phyloP scores from a whole-genome alignment of 2,329 filamentous ascomycete species.

The Pestalotiopsis sp. region DNA sequence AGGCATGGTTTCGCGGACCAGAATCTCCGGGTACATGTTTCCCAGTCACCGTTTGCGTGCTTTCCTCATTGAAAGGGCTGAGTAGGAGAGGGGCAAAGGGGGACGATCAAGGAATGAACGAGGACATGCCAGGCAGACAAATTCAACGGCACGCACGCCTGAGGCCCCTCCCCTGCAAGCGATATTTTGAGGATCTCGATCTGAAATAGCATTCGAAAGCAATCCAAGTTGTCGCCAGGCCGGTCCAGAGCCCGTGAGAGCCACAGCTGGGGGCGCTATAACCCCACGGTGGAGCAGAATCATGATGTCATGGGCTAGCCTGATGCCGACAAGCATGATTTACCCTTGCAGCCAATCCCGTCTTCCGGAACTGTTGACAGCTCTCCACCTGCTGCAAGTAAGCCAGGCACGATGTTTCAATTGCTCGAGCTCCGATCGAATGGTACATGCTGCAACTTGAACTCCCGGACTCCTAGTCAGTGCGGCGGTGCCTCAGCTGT shows the following conservation, averaged over 20 bases:
- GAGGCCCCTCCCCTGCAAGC: background rate
- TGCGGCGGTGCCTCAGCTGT: background rate
- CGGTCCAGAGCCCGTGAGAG: background rate
- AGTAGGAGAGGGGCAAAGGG: background rate
- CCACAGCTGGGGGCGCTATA: background rate
- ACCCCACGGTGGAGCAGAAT: background rate
- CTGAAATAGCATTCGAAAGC: background rate
- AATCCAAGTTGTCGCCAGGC: background rate
- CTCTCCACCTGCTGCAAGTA: background rate
- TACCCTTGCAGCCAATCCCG: background rate
- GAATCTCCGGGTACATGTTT: background rate
- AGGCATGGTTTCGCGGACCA: background rate
- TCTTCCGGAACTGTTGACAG: background rate
- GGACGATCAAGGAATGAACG: background rate
- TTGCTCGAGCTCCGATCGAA: background rate
- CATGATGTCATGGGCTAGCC: conserved; percentile 3
- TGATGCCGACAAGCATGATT: background rate
- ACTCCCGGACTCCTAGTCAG: background rate
- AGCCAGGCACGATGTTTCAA: background rate
- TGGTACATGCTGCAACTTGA: background rate
- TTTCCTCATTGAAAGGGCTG: background rate
- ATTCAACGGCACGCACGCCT: background rate
- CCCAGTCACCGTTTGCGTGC: background rate
- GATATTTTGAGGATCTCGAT: conserved; percentile 2
- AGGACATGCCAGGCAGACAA: background rate